Conservation (phyloP, 2,329 filamentous ascomycete genomes). For the Phaeoacremonium minimum region DNA sequence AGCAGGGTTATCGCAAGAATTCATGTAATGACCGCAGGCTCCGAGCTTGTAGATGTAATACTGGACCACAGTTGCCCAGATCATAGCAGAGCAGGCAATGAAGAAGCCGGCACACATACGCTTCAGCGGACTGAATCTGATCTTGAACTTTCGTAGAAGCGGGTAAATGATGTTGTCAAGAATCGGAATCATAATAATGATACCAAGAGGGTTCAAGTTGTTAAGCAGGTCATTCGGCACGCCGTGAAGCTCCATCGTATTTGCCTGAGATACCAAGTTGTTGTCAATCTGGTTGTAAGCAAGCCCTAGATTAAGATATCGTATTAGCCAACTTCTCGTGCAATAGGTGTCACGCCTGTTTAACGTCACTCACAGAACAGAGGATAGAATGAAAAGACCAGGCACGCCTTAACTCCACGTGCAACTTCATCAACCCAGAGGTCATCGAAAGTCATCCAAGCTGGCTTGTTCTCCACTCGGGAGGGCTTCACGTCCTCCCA, state of each 20-base stretch:
- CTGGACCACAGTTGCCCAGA: slow-evolving; percentile 49
- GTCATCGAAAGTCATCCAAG: slow-evolving; percentile 77
- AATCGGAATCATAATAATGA: slow-evolving; percentile 71
- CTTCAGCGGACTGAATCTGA: slow-evolving; percentile 71
- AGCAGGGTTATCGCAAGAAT: slow-evolving; percentile 30
- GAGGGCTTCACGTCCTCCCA: slow-evolving; percentile 31
- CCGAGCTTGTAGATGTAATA: slow-evolving; percentile 62
- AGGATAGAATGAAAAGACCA: slow-evolving; percentile 67
- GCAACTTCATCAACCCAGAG: slow-evolving; percentile 72
- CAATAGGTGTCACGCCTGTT: too few relatives aligned
- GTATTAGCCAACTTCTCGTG: too few relatives aligned
- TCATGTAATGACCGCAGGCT: slow-evolving; percentile 43
- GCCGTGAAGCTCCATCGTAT: slow-evolving; percentile 61
- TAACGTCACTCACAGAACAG: slow-evolving; percentile 54
- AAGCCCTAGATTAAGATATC: not conserved
- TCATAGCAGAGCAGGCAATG: slow-evolving; percentile 55
- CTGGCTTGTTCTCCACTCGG: slow-evolving; percentile 41
- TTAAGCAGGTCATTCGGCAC: slow-evolving; percentile 73
- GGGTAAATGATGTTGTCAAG: slow-evolving; percentile 68
- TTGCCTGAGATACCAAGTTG: slow-evolving; percentile 59
- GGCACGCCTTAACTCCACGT: slow-evolving; percentile 63
- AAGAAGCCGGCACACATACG: slow-evolving; percentile 69
- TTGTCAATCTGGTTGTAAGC: slow-evolving; percentile 46
- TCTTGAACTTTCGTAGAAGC: slow-evolving; percentile 54
- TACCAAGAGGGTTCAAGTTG: slow-evolving; percentile 69